These are phyloP conservation scores for Gyromitra esculenta DNA, from an alignment of 2,329 filamentous ascomycete genomes.

Conservation along the genomic window DNA sequence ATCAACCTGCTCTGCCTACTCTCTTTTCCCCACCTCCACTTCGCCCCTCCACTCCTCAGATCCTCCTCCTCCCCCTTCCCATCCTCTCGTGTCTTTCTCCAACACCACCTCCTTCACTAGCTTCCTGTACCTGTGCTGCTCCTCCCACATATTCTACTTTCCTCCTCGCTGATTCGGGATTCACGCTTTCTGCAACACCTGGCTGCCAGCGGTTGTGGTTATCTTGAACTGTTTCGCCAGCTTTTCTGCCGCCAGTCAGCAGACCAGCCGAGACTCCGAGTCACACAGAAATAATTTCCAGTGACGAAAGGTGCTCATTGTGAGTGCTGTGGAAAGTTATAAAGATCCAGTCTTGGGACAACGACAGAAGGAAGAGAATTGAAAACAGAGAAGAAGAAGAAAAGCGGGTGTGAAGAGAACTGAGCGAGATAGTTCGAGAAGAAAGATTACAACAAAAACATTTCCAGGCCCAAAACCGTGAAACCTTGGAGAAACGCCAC, in stretches of 20 bases:
- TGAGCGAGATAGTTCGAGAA: slow-evolving; percentile 21
- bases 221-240: slow-evolving; percentile 47
- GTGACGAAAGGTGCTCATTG: slow-evolving; percentile 33
- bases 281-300: slow-evolving; percentile 43
- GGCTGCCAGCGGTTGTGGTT: slow-evolving; percentile 44
- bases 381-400: slow-evolving; percentile 27
- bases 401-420: background rate
- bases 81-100: slow-evolving; percentile 38
- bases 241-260: slow-evolving; percentile 42
- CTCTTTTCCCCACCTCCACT: slow-evolving; percentile 45
- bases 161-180: slow-evolving; percentile 36
- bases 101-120: slow-evolving; percentile 24
- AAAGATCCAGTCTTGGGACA: slow-evolving; percentile 38
- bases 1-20: slow-evolving; percentile 38
- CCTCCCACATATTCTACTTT: slow-evolving; percentile 24
- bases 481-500: slow-evolving; percentile 36
- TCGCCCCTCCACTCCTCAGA: slow-evolving; percentile 37
- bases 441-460: slow-evolving; percentile 35
- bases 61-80: slow-evolving; percentile 27
- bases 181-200: slow-evolving; percentile 37
- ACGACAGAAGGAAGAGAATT: slow-evolving; percentile 25
- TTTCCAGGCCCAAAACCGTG: slow-evolving; percentile 33
- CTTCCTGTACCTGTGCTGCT: slow-evolving; percentile 26
- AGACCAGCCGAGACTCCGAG: slow-evolving; percentile 40
- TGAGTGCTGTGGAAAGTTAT: slow-evolving; percentile 36